Base-by-base conservation (phyloP, 2,329 filamentous ascomycete genomes). In the Purpureocillium takamizusanense region DNA sequence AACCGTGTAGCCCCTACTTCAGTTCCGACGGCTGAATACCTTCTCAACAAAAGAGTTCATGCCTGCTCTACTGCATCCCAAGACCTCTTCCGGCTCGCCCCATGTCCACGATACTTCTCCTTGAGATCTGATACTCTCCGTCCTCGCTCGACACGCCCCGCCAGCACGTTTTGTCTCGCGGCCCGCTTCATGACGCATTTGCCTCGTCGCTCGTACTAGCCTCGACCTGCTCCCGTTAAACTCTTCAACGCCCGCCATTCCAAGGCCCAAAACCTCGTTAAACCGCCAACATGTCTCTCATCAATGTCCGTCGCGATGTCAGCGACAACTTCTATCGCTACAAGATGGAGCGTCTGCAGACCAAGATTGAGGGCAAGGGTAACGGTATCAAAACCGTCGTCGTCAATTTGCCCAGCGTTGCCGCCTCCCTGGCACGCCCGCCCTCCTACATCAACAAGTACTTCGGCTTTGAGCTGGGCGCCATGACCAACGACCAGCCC, bases 351-450 rank as follows among this genome's bases (percentile, higher is more conserved):
- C 83, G 81, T 55, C 74, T 98, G 62, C 87, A 94, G 75, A 95
- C 92, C 65, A 98, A 98, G 77, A 94, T 98, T 56, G 92, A 98
- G 72, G 92, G 92, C 69, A 98, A 98, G 70, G 92, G 92, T 52
- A 98, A 98, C 72, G 92, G 92, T 61, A 98, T 98, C 80, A 98
- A 98, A 76, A 98, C 53, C 55, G 92, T 98, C 58, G 83, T 98
- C 54, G 87, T 94, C 76, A 98, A 98, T 68, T 70, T 98, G 60
- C 86, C 81, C 75, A 94, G 86, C 60, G 88, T 98, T 52, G 89
- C 90, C 54, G 75, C 85, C 57, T 94, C 90, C 46, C 80, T 98
- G 52, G 87, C 86, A 56, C 90, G 92, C 54, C 90, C 90, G 48
- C 87, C 89, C 49, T 75, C 86, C 58, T 94, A 95, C 64, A 78